Evolutionary conservation across 176 grass and related monocot genomes (phyloP), one percentile per base, ranked within the genome.

Genomic region (Phyllostachys edulis): DNA sequence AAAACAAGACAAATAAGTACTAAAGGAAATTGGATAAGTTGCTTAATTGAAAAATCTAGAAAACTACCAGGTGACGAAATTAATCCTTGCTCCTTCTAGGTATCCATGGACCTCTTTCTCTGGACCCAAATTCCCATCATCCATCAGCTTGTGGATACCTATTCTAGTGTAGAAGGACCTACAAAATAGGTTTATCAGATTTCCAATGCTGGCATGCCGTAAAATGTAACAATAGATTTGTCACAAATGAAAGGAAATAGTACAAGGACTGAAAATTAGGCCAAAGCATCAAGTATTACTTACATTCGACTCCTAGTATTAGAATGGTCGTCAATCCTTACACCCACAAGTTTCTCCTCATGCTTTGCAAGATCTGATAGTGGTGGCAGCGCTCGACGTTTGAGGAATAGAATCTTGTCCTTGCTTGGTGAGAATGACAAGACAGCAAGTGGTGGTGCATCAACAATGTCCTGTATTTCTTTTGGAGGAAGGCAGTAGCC

Each of bases 151-250:
- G 89, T 91, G 88, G 76, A 96, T 96, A 77, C 90, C 81, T 87
- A 99, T 99, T 95, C 96, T 93, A 37, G 91, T 99, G 78, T 99
- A 99, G 65, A 91, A 99, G 79, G 96, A 99, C 96, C 96, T 99
- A 85, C 68, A 89, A 63, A 89, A 36, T 73, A 82, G 60, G 20
- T 79, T 42, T 73, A 68, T 82, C 81, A 85, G 76, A 82, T 73
- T 74, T 54, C 49, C 24, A 79, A 42, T 32, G 9, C 66, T 75
- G 32, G 21, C 37, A 66, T 71, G 49, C 18, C 20, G 34, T 70
- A 68, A 71, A 46, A 55, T 0, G 2, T 56, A 70, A 40, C 27
- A 59, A 39, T 20, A 80, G 56, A 82, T 38, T 57, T 39, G 20
- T 62, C 4, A 57, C 63, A 38, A 50, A 90, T 59, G 50, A 86